Evolutionary conservation across 805 yeast genomes (phyloP), one percentile per base, ranked within the genome.

Genomic region (Hanseniaspora meyeri): DNA sequence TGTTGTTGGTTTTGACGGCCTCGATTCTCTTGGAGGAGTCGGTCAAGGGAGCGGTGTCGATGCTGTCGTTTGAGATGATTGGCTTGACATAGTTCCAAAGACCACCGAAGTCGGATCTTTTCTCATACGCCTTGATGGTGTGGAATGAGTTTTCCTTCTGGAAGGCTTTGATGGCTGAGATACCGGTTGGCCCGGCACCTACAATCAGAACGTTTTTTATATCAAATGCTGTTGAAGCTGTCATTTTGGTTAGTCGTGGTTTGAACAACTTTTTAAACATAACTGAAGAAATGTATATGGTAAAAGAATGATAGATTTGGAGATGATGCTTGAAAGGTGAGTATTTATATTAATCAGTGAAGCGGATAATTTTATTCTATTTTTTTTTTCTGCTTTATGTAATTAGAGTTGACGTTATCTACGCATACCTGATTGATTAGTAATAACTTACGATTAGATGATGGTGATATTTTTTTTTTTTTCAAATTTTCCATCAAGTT

Each of bases 171-270:
- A 84, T 79, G 3, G 76, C 70, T 0, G 81, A 85, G 19, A 82
- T 68, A 0, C 88, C 91, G 38, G 78, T 72, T 0, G 89, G 87
- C 0, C 91, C 93, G 1, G 79, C 87, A 1, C 93, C 93, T 20
- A 85, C 72, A 4, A 85, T 77, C 0, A 86, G 85, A 1, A 83
- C 72, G 19, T 68, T 64, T 51, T 68, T 67, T 9, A 69, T 58
- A 11, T 43, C 17, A 12, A 29, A 29, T 17, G 49, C 11, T 11
- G 49, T 46, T 10, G 49, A 46, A 32, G 49, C 49, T 7, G 37
- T 29, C 51, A 53, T 46, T 40, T 31, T 53, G 16, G 34, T 6
- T 38, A 27, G 1, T 37, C 16, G 31, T n/a, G 49, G 9, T 31
- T 45, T 29, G 14, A n/a, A 31, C 9, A 14, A 6, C 14, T 11